Conservation (phyloP, 148 eudicot genomes). For the Fagopyrum esculentum region DNA sequence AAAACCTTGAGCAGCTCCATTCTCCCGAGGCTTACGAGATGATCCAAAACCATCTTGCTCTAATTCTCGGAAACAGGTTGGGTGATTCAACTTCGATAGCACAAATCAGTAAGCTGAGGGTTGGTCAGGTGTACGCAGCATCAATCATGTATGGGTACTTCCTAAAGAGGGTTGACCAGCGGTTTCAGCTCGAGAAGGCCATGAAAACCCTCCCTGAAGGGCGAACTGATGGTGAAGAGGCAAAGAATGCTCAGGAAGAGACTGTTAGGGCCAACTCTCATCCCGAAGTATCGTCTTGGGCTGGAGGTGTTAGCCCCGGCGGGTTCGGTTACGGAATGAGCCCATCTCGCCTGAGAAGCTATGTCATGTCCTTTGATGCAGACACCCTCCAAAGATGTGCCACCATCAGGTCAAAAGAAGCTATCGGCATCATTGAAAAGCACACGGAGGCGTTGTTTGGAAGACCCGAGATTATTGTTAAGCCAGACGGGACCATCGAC, state of each 20-base stretch:
- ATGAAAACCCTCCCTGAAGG: slow-evolving; percentile 73
- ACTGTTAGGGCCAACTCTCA: slow-evolving; percentile 17
- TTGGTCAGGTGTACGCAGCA: slow-evolving; percentile 96
- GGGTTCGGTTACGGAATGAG: slow-evolving; percentile 52
- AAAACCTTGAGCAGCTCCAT: slow-evolving; percentile 60
- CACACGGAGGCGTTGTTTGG: slow-evolving; percentile 98
- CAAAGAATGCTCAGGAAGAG: slow-evolving; percentile 14
- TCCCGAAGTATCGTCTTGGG: slow-evolving; percentile 60
- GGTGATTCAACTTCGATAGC: slow-evolving; percentile 59
- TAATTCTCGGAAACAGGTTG: slow-evolving; percentile 73
- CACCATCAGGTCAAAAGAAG: slow-evolving; percentile 72
- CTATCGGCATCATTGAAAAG: slow-evolving; percentile 76
- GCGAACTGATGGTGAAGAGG: slow-evolving; percentile 22
- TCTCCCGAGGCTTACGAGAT: slow-evolving; percentile 89
- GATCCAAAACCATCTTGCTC: slow-evolving; percentile 84
- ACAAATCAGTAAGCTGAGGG: slow-evolving; percentile 76
- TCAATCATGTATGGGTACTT: slow-evolving; percentile 97
- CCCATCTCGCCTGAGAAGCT: slow-evolving; percentile 61
- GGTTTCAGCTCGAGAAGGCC: slow-evolving; percentile 85
- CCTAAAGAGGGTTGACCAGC: slow-evolving; percentile 81
- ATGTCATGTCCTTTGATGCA: slow-evolving; percentile 86
- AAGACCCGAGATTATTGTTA: slow-evolving; percentile 65
- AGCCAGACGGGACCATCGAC: slow-evolving; percentile 74
- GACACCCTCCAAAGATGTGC: slow-evolving; percentile 78
- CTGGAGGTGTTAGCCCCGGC: slow-evolving; percentile 38